Evolutionary conservation across 345 rosid species (phyloP).

Genomic region (Camelina hispida): DNA sequence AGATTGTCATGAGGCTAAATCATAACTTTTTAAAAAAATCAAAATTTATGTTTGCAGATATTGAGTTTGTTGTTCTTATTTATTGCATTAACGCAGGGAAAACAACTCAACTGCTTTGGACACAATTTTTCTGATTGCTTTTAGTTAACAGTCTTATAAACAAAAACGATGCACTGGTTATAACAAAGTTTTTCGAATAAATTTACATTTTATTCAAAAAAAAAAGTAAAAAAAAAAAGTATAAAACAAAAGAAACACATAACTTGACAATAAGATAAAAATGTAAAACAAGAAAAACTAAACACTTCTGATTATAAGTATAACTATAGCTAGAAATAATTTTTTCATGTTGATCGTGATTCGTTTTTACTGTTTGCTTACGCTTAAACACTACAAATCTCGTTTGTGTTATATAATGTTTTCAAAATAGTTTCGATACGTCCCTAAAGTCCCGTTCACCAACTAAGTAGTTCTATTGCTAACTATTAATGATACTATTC

Average conservation of each 20-base stretch:
- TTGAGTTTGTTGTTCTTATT: not conserved
- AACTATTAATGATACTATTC: not conserved
- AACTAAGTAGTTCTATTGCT: not conserved
- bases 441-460: not conserved
- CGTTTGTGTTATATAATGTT: not conserved
- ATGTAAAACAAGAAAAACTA: not conserved
- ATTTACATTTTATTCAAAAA: too few species aligned
- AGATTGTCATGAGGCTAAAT: not conserved
- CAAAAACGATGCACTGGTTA: too few species aligned
- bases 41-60: not conserved
- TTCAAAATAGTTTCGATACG: not conserved
- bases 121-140: too few species aligned
- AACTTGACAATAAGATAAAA: too few species aligned
- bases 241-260: not conserved
- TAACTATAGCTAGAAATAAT: not conserved
- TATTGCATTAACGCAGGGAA: not conserved
- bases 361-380: not conserved
- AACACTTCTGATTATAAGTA: not conserved
- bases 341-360: not conserved
- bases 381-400: not conserved
- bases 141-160: too few species aligned
- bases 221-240: too few species aligned
- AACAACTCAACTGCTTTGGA: not conserved
- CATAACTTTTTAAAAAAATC: too few species aligned
- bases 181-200: too few species aligned